Evolutionary conservation across 495 filamentous ascomycete species (phyloP).

Genomic region (Xylaria grammica): DNA sequence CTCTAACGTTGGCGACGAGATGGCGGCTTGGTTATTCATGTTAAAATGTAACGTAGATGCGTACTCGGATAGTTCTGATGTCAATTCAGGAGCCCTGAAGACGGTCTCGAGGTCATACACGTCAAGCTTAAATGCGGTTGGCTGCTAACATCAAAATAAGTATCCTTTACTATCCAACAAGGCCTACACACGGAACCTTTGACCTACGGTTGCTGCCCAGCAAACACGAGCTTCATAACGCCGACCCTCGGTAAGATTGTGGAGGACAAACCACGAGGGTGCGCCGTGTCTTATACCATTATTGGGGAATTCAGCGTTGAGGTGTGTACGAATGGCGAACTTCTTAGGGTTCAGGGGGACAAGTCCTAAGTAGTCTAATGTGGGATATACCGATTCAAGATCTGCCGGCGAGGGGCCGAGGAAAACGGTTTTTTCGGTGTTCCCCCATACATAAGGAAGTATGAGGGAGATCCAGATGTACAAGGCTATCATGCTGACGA

Average conservation of each 20-base stretch:
- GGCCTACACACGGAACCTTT: conserved; percentile 14
- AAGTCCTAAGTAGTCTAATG: conserved; percentile 69
- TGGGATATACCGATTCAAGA: conserved; percentile 60
- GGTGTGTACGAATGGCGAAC: conserved; percentile 60
- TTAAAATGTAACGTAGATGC: conserved; percentile 56
- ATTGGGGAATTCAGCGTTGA: conserved; percentile 71
- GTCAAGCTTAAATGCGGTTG: conserved; percentile 76
- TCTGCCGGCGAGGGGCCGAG: conserved; percentile 63
- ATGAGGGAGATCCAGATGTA: conserved; percentile 20
- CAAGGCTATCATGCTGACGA: conserved; percentile 19
- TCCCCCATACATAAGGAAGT: conserved; percentile 52
- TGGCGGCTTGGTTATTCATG: conserved; percentile 1
- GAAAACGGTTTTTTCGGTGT: conserved; percentile 94
- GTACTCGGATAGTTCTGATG: conserved; percentile 68
- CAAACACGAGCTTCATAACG: conserved; percentile 93
- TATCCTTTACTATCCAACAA: conserved; percentile 2
- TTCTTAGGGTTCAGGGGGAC: conserved; percentile 63
- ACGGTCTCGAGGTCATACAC: conserved; percentile 64
- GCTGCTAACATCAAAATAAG: conserved; percentile 66
- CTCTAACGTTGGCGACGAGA: conserved; percentile 1
- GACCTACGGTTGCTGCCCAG: conserved; percentile 88
- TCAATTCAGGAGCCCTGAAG: conserved; percentile 63
- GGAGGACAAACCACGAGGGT: conserved; percentile 83
- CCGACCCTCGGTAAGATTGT: conserved; percentile 70
- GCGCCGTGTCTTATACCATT: conserved; percentile 57